Conservation (phyloP, 495 filamentous ascomycete species). For the Cryomyces minteri region DNA sequence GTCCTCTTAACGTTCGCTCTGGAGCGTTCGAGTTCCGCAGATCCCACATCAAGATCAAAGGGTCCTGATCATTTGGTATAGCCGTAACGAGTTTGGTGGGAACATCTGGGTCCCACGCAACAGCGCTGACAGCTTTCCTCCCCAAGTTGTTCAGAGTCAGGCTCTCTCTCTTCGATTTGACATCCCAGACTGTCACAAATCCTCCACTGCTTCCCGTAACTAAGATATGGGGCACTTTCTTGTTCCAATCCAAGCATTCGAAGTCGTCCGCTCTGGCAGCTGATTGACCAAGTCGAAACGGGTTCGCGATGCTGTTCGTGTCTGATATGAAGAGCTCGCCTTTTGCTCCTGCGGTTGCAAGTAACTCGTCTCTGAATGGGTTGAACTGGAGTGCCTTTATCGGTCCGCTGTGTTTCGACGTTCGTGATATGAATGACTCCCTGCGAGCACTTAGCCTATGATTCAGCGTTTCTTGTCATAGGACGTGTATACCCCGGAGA, state of each 20-base stretch:
- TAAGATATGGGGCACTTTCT: conserved; percentile 89
- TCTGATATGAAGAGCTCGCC: conserved; percentile 96
- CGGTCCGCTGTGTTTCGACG: conserved; percentile 80
- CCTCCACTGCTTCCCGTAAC: conserved; percentile 88
- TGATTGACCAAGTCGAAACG: conserved; percentile 73
- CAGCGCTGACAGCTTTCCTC: conserved; percentile 82
- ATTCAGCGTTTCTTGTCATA: neutral
- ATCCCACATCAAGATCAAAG: conserved; percentile 85
- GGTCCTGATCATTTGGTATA: conserved; percentile 78
- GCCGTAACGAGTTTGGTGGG: conserved; percentile 86
- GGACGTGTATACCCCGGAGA: too few species aligned
- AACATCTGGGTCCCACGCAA: conserved; percentile 91
- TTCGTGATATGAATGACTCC: conserved; percentile 66
- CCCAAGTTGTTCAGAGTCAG: conserved; percentile 85
- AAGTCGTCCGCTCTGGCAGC: conserved; percentile 84
- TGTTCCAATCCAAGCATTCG: conserved; percentile 94
- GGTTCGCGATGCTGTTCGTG: conserved; percentile 68
- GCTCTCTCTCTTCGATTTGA: conserved; percentile 91
- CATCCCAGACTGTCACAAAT: conserved; percentile 96
- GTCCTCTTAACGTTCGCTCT: conserved; percentile 71
- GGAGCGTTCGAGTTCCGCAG: conserved; percentile 90
- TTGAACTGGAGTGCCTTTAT: conserved; percentile 98
- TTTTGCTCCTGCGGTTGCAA: conserved; percentile 84
- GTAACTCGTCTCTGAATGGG: conserved; percentile 73
- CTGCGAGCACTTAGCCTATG: conserved; percentile 20